Conservation (phyloP, 164 flowering plant species). For the Vitis riparia region DNA sequence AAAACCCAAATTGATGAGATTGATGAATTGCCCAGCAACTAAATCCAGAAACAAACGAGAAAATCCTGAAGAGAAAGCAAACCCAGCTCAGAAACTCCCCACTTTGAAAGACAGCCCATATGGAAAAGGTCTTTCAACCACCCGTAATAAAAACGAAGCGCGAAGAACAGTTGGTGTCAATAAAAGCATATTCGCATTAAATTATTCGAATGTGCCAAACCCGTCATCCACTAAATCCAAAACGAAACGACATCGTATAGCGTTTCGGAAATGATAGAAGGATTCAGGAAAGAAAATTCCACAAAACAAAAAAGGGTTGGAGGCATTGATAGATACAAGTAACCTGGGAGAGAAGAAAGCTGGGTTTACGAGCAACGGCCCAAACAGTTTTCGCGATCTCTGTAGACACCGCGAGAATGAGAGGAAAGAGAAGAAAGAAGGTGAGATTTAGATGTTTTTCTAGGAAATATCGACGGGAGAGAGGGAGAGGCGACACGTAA, state of each 20-base stretch:
- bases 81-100: neutral
- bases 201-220: conserved; percentile 23
- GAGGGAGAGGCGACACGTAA: neutral
- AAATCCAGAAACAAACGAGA: no score
- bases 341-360: neutral
- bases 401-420: neutral
- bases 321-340: neutral
- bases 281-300: neutral
- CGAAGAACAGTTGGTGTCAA: conserved; percentile 15
- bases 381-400: neutral
- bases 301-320: neutral
- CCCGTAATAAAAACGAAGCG: conserved; percentile 2
- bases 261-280: neutral
- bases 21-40: no score
- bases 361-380: neutral
- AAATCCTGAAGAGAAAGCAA: no score
- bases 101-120: neutral
- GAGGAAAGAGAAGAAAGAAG: neutral
- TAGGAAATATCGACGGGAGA: conserved; percentile 8
- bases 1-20: no score
- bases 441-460: neutral
- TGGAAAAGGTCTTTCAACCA: neutral
- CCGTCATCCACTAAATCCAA: neutral
- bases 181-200: conserved; percentile 30
- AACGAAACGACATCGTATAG: neutral